phyloP scores from a whole-genome alignment of 192 early-diverging fungal species.

The Rhizophagus prolifer region DNA sequence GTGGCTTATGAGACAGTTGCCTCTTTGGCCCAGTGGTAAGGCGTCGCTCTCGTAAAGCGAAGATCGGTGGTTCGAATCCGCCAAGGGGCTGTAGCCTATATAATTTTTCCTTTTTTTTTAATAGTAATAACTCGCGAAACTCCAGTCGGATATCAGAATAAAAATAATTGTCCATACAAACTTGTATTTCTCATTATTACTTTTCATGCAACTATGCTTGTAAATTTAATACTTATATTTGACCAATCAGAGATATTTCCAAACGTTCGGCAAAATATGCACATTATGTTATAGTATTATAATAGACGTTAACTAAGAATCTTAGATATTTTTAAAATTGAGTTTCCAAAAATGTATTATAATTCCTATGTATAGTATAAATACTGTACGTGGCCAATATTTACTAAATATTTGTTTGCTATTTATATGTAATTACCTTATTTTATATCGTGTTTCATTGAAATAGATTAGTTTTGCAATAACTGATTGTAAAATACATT shows the following conservation, averaged over 20 bases:
- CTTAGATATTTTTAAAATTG: neutral
- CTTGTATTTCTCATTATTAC: too few species aligned
- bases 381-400: neutral
- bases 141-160: too few species aligned
- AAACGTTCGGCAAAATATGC: too few species aligned
- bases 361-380: neutral
- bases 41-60: conserved; percentile 53
- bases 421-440: neutral
- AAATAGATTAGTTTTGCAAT: neutral
- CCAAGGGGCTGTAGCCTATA: conserved; percentile 26
- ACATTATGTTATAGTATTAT: too few species aligned
- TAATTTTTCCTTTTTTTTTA: neutral
- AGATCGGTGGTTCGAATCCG: conserved; percentile 46
- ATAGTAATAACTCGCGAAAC: too few species aligned
- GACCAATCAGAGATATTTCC: too few species aligned
- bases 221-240: too few species aligned
- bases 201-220: too few species aligned
- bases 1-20: conserved; percentile 18
- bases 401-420: neutral
- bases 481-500: neutral
- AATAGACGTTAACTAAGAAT: too few species aligned
- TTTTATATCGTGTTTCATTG: neutral
- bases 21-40: conserved; percentile 46
- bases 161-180: too few species aligned
- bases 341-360: neutral